Conservation (phyloP, 2,329 filamentous ascomycete species). For the Cadophora luteo-olivacea region DNA sequence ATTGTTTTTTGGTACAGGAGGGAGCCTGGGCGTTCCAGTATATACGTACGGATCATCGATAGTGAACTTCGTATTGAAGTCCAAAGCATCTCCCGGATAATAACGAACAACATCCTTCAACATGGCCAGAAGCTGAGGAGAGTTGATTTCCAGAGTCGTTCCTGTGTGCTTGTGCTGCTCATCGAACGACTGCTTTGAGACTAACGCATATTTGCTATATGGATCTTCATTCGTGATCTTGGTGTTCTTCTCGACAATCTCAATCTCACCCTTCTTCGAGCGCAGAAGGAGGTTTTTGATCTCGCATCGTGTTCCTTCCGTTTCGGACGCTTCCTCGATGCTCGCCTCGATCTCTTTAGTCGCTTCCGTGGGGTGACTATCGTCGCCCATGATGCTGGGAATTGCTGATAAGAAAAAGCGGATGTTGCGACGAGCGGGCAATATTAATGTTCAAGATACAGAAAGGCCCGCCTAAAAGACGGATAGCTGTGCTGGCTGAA, state of each 20-base stretch:
- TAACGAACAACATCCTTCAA: constrained; percentile 29
- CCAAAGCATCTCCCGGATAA: constrained; percentile 27
- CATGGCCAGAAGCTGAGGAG: constrained; percentile 28
- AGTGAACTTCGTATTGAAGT: constrained; percentile 22
- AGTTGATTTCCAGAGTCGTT: constrained; percentile 31
- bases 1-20: neutral
- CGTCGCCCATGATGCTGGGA: constrained; percentile 8
- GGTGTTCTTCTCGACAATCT: constrained; percentile 27
- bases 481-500: neutral
- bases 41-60: constrained; percentile 24
- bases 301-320: constrained; percentile 24
- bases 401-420: neutral
- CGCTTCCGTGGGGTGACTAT: neutral
- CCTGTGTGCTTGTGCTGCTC: constrained; percentile 22
- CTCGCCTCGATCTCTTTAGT: neutral
- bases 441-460: neutral
- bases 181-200: constrained; percentile 25
- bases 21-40: neutral
- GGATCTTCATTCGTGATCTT: constrained; percentile 25
- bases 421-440: neutral
- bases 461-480: neutral
- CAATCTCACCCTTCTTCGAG: constrained; percentile 24
- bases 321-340: neutral
- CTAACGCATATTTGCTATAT: constrained; percentile 27
- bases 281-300: constrained; percentile 24